Evolutionary conservation across 2,329 filamentous ascomycete species (phyloP).

Genomic region (Exophiala sp.): DNA sequence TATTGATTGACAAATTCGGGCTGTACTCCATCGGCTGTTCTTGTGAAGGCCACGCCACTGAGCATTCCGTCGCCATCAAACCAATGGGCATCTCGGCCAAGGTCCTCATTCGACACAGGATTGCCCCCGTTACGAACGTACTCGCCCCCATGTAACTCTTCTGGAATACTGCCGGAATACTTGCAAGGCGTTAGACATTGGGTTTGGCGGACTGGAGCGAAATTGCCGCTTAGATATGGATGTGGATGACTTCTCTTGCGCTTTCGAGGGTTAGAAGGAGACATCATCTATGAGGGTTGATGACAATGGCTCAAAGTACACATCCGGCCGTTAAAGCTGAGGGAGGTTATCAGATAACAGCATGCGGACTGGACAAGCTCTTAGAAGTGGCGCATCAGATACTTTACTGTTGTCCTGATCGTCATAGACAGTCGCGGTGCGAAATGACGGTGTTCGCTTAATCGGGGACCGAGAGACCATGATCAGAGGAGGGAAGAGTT

Average conservation of each 20-base stretch:
- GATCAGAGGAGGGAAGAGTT: too few relatives aligned
- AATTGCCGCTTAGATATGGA: constrained; percentile 60
- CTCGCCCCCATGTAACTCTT: constrained; percentile 61
- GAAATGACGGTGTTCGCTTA: background rate
- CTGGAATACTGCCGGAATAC: constrained; percentile 54
- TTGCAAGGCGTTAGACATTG: constrained; percentile 52
- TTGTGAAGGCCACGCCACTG: constrained; percentile 57
- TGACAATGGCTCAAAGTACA: constrained; percentile 3
- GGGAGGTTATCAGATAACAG: too few relatives aligned
- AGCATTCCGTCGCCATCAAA: constrained; percentile 74
- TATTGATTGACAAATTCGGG: constrained; percentile 66
- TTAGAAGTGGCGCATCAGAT: too few relatives aligned
- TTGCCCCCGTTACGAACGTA: constrained; percentile 69
- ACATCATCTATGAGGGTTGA: constrained; percentile 1
- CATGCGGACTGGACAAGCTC: too few relatives aligned
- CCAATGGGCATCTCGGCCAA: constrained; percentile 62
- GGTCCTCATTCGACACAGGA: constrained; percentile 56
- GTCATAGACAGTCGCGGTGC: too few relatives aligned
- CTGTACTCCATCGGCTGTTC: constrained; percentile 41
- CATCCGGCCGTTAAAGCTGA: too few relatives aligned
- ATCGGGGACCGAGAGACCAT: background rate
- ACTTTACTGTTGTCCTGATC: too few relatives aligned
- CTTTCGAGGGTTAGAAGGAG: constrained; percentile 10
- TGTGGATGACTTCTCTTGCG: constrained; percentile 21
- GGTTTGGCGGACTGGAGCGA: constrained; percentile 58